Evolutionary conservation across 2,329 filamentous ascomycete genomes (phyloP), one percentile per base, ranked within the genome.

Genomic region (Talaromyces sp.): DNA sequence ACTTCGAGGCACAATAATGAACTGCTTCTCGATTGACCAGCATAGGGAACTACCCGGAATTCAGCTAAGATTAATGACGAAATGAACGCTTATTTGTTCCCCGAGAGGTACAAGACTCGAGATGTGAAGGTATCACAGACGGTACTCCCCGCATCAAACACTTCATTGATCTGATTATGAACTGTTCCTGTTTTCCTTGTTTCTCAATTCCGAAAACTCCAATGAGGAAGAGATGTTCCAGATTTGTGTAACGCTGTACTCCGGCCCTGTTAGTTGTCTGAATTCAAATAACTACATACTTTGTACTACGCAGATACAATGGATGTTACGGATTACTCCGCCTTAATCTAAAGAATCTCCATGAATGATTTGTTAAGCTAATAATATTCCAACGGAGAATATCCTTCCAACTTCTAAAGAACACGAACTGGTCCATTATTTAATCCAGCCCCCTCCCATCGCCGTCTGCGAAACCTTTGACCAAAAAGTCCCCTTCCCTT

Each of bases 401-500:
- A 19, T 19, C 22, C 6, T 19, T 5, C 15, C 2, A 13, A 15
- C 5, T 7, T 19, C 22, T 4, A 3, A 34, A 31, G n/a, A 31
- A 54, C 29, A 54, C 29, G 27, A 31, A 5, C 17, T 19, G 3
- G 51, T 25, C 54, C 5, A 43, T 64, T 31, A 67, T 67, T 63
- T 69, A 19, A 68, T 68, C 59, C 47, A 66, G 1, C 68, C 64
- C 2, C 66, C 63, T 17, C 69, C 69, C 65, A 67, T 56, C n/a
- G 68, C 64, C 29, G 64, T 66, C 38, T 67, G 63, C 11, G 58
- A 66, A 7, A 70, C n/a, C 51, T 68, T 71, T 6, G 53, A 13
- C 70, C 68, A 69, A 25, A 71, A 69, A 3, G 13, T 31, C 5
- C 59, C 70, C 43, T 65, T 75, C 70, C 74, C 72, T 1, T 79